Evolutionary conservation across 2,329 filamentous ascomycete species (phyloP), one percentile per base, ranked within the genome.

Genomic region (Fusarium xyrophilum): DNA sequence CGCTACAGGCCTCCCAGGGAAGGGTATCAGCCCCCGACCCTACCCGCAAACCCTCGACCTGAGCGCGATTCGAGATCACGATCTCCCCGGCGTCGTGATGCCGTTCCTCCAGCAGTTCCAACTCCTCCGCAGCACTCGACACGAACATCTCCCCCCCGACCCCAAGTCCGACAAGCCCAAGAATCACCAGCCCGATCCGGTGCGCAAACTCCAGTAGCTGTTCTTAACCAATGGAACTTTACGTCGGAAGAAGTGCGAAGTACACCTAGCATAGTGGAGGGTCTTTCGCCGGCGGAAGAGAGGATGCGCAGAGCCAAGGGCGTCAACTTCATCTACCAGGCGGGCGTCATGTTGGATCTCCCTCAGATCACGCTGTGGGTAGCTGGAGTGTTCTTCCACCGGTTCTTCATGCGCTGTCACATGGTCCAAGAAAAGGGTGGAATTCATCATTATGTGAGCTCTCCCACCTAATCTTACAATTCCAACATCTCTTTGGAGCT

Each of bases 241-340:
- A 92, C 90, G 17, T 85, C 91, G 46, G 89, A 93, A 48, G 96
- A 99, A 80, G 86, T 97, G 28, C 82, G 88, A 55, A 92, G 91
- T 75, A 91, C 93, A 10, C 96, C 96, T 1, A 96, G 93, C 54
- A 89, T 96, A 62, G 80, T 93, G 17, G 92, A 97, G 71, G 95
- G 95, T 25, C 87, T 98, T 76, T 79, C 88, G 12, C 85, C 89
- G 6, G 87, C 89, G 32, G 90, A 96, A 76, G 96, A 98, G 81
- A 86, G 93, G 66, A 85, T 91, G 69, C 85, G 92, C 61, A 88
- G 96, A 58, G 91, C 92, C 64, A 98, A 98, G 78, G 95, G 96
- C 47, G 91, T 97, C 76, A 97, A 97, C 78, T 99, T 99, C 80
- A 97, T 99, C 74, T 90, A 93, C 67, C 94, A 97, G 79, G 93